Conservation (phyloP, 129 eudicot genomes). For the Centrapalus pauciflorus region DNA sequence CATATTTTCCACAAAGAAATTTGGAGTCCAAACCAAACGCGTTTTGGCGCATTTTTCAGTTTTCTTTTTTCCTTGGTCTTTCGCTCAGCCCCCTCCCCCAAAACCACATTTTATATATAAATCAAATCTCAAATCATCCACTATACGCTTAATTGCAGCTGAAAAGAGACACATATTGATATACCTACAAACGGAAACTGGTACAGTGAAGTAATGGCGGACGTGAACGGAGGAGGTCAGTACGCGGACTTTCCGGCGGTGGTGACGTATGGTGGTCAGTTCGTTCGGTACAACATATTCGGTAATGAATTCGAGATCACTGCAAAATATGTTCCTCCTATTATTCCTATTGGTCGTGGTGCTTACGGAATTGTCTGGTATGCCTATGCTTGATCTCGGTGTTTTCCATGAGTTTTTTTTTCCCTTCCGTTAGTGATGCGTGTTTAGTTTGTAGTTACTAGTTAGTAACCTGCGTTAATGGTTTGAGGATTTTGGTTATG, state of each 20-base stretch:
- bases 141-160: background rate
- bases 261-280: conserved; percentile 72
- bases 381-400: background rate
- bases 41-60: conserved; percentile 23
- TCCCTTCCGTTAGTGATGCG: no score
- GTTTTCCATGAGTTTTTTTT: no score
- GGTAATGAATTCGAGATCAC: conserved; percentile 72
- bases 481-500: background rate
- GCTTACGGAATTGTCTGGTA: conserved; percentile 97
- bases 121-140: background rate
- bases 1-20: conserved; percentile 8
- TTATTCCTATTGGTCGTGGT: conserved; percentile 90
- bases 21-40: conserved; percentile 28
- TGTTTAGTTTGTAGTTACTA: background rate
- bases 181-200: background rate
- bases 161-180: background rate
- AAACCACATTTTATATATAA: background rate
- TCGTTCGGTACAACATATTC: conserved; percentile 65
- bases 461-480: no score
- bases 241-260: conserved; percentile 61
- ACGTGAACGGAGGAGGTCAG: conserved; percentile 33
- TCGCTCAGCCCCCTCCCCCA: conserved; percentile 17
- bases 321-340: conserved; percentile 69
- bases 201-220: conserved; percentile 36
- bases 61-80: conserved; percentile 5